Evolutionary conservation across 345 rosid species (phyloP).

Genomic region (Lepidium aucheri): DNA sequence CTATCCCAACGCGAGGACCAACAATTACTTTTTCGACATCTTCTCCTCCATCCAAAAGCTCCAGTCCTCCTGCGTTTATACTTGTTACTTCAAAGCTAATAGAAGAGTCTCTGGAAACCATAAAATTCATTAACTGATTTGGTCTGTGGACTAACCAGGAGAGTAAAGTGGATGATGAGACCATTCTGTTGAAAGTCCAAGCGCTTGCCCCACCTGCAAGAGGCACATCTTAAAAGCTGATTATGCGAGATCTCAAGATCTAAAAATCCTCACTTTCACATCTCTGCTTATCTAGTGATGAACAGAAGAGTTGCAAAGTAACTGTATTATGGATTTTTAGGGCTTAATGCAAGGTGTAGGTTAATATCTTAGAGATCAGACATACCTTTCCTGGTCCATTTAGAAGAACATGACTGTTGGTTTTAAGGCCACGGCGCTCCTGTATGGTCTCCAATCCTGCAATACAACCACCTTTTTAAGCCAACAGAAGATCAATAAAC

Average conservation of each 20-base stretch:
- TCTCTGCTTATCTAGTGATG: background rate
- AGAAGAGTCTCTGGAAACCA: background rate
- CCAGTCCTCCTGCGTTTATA: constrained; percentile 63
- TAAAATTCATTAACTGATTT: background rate
- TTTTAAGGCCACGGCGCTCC: constrained; percentile 70
- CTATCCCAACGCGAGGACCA: constrained; percentile 93
- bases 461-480: background rate
- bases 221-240: background rate
- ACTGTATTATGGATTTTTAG: background rate
- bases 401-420: constrained; percentile 70
- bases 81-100: background rate
- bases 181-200: constrained; percentile 86
- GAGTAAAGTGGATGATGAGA: constrained; percentile 71
- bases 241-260: background rate
- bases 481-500: background rate
- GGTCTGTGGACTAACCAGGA: constrained; percentile 48
- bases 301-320: background rate
- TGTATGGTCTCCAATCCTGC: constrained; percentile 87
- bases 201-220: constrained; percentile 82
- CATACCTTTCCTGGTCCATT: constrained; percentile 93
- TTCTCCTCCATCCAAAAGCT: constrained; percentile 70
- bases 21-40: constrained; percentile 55
- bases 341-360: background rate
- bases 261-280: background rate
- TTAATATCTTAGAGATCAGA: background rate